Evolutionary conservation across 2,329 filamentous ascomycete genomes (phyloP), one percentile per base, ranked within the genome.

Genomic region (Paracamarosporium sp.): DNA sequence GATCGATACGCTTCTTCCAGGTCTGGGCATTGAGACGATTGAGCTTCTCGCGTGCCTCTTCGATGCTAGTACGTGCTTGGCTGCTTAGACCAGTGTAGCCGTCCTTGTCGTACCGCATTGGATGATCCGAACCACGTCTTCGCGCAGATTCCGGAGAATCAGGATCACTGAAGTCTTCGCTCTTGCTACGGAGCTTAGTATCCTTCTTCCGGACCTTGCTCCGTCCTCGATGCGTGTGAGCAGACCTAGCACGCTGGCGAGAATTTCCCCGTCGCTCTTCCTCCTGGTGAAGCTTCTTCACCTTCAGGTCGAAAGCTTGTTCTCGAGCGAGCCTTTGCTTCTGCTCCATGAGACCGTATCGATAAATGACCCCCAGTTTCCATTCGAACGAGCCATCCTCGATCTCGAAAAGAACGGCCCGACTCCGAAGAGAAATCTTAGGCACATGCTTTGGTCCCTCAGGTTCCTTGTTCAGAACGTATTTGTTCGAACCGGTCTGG

Each of bases 301-400:
- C 85, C 75, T 99, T 99, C 57, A 96, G 81, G 13, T 88, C 82
- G 76, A 96, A 98, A 0, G 94, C 94, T 63, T 96, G 92, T 74
- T 97, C 92, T 41, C 95, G 88, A 4, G 94, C 93, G 53, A 96
- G 81, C 20, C 95, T 86, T 75, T 98, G 95, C 72, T 90, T 89
- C 76, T 98, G 94, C 75, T 99, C 95, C 54, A 93, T 82, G 20
- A 94, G 83, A 0, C 96, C 95, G 44, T 92, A 87, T 30, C 94
- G 88, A 75, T 98, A 99, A 50, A 99, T 99, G 71, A 93, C 88
- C 15, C 93, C 92, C 9, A 99, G 82, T 73, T 97, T 98, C 91
- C 93, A 99, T 75, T 99, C 95, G 69, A 99, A 99, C 0, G 92
- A 90, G 48, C 95, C 94, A 73, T 99, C 95, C 77, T 99, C 95